These are phyloP conservation scores for Euclidium syriacum DNA, from an alignment of 345 rosid genomes.

Conservation along the genomic window DNA sequence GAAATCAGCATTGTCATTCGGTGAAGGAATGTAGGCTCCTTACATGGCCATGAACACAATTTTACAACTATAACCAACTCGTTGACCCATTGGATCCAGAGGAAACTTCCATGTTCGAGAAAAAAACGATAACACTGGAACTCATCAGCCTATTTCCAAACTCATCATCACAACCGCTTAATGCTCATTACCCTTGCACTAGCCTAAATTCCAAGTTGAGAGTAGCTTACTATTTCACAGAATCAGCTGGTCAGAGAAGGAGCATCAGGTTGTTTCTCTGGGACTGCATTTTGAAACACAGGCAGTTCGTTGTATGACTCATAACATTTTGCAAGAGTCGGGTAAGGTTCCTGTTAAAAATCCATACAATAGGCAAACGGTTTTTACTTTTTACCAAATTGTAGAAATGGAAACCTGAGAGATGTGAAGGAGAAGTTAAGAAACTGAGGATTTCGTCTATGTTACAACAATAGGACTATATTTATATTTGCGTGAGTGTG, in stretches of 20 bases:
- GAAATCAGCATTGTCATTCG: too few species aligned
- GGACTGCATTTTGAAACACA: slow-evolving; percentile 33
- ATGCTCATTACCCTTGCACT: too few species aligned
- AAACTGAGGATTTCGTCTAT: background rate
- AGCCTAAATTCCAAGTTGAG: background rate
- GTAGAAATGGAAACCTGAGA: background rate
- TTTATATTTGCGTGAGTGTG: background rate
- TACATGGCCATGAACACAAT: too few species aligned
- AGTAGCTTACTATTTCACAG: background rate
- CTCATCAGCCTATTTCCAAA: too few species aligned
- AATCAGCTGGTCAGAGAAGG: slow-evolving; percentile 25
- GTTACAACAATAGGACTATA: background rate
- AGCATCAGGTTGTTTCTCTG: slow-evolving; percentile 40
- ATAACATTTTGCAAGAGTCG: slow-evolving; percentile 49
- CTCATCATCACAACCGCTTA: too few species aligned
- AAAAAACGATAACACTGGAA: too few species aligned
- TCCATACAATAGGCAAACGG: background rate
- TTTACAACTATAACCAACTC: too few species aligned
- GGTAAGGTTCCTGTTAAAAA: slow-evolving; percentile 50
- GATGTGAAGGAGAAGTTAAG: background rate
- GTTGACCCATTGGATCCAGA: too few species aligned
- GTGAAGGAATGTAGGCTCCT: too few species aligned
- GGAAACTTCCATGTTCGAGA: too few species aligned
- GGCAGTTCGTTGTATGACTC: slow-evolving; percentile 50
- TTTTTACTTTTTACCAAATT: background rate